Percentiles rank a stretch among this genome's conserved stretches.
These are phyloP conservation scores for Fusarium decemcellulare DNA, from an alignment of 2,329 filamentous ascomycete species.

Conservation along the genomic window DNA sequence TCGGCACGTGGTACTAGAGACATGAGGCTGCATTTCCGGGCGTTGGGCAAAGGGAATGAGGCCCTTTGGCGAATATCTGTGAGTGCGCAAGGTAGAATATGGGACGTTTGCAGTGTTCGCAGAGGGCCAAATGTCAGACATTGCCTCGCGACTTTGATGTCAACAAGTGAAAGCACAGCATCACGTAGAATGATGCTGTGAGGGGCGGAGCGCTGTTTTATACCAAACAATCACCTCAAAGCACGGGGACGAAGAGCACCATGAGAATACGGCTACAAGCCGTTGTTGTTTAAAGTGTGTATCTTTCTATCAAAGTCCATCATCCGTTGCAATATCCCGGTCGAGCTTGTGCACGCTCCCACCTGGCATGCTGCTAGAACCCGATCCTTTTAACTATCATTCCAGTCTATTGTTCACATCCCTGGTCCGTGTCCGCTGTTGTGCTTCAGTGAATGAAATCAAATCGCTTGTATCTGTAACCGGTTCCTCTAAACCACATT, in stretches of 20 bases:
- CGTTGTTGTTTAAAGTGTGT: conserved; percentile 17
- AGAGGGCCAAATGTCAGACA: conserved; percentile 5
- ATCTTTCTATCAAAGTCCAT: conserved; percentile 22
- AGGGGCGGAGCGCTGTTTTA: background rate
- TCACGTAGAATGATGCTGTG: conserved; percentile 9
- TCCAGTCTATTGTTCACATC: conserved; percentile 2
- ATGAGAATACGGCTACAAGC: conserved; percentile 20
- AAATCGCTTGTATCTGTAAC: conserved; percentile 10
- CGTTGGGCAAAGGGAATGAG: conserved; percentile 15
- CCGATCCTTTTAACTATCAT: conserved; percentile 12
- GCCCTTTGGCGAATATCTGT: conserved; percentile 8
- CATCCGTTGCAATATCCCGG: background rate
- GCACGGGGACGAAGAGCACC: conserved; percentile 14
- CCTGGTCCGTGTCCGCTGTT: background rate
- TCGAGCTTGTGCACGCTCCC: background rate
- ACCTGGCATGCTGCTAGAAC: background rate
- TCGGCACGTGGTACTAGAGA: conserved; percentile 9
- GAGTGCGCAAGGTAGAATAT: conserved; percentile 19
- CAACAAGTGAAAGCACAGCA: conserved; percentile 6
- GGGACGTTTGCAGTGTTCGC: conserved; percentile 5
- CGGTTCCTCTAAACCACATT: conserved; percentile 1
- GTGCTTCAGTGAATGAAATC: background rate
- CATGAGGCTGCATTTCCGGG: conserved; percentile 30
- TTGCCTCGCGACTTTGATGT: conserved; percentile 13
- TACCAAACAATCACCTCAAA: conserved; percentile 10